Base-by-base conservation (phyloP, 1,139 yeast species). In the Magnusiomyces tetraspermus region DNA sequence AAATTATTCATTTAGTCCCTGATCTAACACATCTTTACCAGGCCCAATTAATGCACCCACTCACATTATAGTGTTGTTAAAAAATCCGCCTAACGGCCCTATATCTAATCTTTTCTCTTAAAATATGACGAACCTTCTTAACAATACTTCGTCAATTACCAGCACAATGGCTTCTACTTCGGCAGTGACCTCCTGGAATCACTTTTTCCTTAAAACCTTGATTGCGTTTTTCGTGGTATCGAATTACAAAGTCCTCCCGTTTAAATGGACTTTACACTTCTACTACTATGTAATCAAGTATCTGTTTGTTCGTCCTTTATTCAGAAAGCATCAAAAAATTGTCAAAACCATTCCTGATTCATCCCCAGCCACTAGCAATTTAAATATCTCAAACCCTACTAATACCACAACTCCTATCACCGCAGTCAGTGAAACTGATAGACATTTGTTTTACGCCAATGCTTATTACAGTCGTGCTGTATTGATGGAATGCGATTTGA, bases 401-500 rank as follows among this genome's bases (percentile, higher is more conserved):
- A 28, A 28, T 28, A 6, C 33, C 6, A 28, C 11, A 8, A 8
- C 33, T 28, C 11, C 33, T 28, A 8, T 11, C 33, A 8, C 33
- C 11, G 33, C 33, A 28, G 13, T 30, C 22, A 11, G 30, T 11
- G 30, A 41, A 19, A 4, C 45, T 8, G 30, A 4, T 49, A 5
- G 51, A 51, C 28, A 48, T 61, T 41, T 50, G 22, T 46, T 42
- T 67, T 71, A 73, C 36, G 73, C 77, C 53, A 67, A 74, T 1
- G 63, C 68, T 5, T 74, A 76, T 61, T 59, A 67, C 17, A 76
- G 88, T 0, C 81, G 80, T 58, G 87, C 85, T 36, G 82, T 92
- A 0, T 80, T 86, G 8, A 70, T 85, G 62, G 97, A 90, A 65
- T 79, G 87, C 61, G 97, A 90, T 67, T 77, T 85, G 73, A 87